Evolutionary conservation across 768 basidiomycete genomes (phyloP).

Genomic region (Phylloporus sp.): DNA sequence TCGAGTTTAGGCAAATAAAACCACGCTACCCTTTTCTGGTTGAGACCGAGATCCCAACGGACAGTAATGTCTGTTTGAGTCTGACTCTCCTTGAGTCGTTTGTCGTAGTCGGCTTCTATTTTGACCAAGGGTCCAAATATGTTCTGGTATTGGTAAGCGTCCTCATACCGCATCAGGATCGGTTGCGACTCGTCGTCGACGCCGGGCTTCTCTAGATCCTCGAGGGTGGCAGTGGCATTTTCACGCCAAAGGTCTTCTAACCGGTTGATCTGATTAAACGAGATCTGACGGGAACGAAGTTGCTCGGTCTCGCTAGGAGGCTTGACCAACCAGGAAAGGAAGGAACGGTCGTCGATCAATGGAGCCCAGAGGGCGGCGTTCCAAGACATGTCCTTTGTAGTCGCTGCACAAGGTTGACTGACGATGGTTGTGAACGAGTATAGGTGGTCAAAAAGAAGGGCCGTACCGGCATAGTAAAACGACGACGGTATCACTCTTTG

Average conservation of each 20-base stretch:
- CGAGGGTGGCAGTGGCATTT: slow-evolving; percentile 88
- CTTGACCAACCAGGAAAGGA: slow-evolving; percentile 99
- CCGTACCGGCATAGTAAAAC: slow-evolving; percentile 91
- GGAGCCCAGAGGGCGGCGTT: slow-evolving; percentile 97
- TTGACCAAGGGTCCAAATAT: slow-evolving; percentile 99
- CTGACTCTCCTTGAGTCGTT: slow-evolving; percentile 95
- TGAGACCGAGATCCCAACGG: slow-evolving; percentile 95
- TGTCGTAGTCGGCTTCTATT: slow-evolving; percentile 99
- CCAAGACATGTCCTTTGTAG: slow-evolving; percentile 98
- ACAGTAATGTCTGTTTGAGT: slow-evolving; percentile 96
- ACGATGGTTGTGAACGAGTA: background rate
- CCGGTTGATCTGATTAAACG: slow-evolving; percentile 94
- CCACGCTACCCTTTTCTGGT: slow-evolving; percentile 99
- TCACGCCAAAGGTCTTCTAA: slow-evolving; percentile 98
- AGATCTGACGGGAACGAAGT: slow-evolving; percentile 92
- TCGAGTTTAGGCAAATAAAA: slow-evolving; percentile 95
- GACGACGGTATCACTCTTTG: slow-evolving; percentile 98
- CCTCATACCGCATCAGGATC: slow-evolving; percentile 87
- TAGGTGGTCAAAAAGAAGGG: background rate
- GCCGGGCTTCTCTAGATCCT: slow-evolving; percentile 95
- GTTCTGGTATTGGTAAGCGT: slow-evolving; percentile 99
- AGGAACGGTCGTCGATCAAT: slow-evolving; percentile 95
- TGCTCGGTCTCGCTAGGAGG: slow-evolving; percentile 96
- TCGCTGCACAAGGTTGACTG: slow-evolving; percentile 96
- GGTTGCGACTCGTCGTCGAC: slow-evolving; percentile 97